A percentile compares a stretch with the other conserved stretches of the same genome.
These are phyloP conservation scores for maize (Zea mays) DNA, from an alignment of 176 grass and related monocot species.

Conservation along the genomic window Zm-B73-REFERENCE-NAM-5.0 NC_050098.1:174751501-174752000, in stretches of 20 bases:
- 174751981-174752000: neutral
- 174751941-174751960: neutral
- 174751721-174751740: neutral
- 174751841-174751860: slow-evolving; percentile 10
- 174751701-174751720: fast-evolving
- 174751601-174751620: neutral
- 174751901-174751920: neutral
- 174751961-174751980: neutral
- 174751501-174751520: no score
- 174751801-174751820: neutral
- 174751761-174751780: neutral
- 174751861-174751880: neutral
- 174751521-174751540: no score
- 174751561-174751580: neutral
- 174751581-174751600: neutral
- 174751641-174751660: slow-evolving; percentile 37
- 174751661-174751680: neutral
- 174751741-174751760: fast-evolving
- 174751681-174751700: neutral
- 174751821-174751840: neutral
- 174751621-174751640: neutral
- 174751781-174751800: no score
- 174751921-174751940: slow-evolving; percentile 24
- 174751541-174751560: no score
- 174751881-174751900: slow-evolving; percentile 3